Conservation (phyloP, 2,329 filamentous ascomycete species). For the Cadophora gregata region DNA sequence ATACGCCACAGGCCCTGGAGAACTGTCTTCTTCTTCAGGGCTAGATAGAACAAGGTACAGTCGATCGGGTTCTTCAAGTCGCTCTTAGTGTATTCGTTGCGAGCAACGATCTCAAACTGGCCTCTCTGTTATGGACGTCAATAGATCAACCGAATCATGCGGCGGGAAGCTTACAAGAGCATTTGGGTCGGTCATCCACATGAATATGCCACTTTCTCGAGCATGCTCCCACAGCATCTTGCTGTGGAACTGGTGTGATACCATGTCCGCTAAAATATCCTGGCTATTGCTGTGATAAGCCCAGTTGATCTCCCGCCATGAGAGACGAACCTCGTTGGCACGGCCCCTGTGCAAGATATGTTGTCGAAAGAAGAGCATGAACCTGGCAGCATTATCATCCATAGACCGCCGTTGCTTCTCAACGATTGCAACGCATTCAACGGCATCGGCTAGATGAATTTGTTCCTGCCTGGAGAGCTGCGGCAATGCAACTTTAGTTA, state of each 20-base stretch:
- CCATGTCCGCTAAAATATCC: conserved; percentile 86
- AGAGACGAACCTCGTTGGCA: conserved; percentile 69
- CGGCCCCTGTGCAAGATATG: conserved; percentile 73
- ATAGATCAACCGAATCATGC: background rate
- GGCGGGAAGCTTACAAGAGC: conserved; percentile 68
- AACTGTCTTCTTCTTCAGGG: conserved; percentile 87
- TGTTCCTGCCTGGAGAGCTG: conserved; percentile 86
- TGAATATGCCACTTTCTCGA: conserved; percentile 86
- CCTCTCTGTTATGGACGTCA: conserved; percentile 55
- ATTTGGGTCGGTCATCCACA: conserved; percentile 84
- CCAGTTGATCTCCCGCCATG: conserved; percentile 82
- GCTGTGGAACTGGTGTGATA: conserved; percentile 78
- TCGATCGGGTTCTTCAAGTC: conserved; percentile 90
- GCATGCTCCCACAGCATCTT: conserved; percentile 86
- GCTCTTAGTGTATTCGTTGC: conserved; percentile 89
- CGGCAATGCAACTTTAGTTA: conserved; percentile 76
- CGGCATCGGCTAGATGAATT: conserved; percentile 81
- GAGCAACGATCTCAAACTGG: conserved; percentile 89
- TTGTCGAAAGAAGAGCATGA: conserved; percentile 86
- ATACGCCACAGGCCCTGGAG: conserved; percentile 94
- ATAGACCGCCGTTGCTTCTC: conserved; percentile 88
- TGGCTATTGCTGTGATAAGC: conserved; percentile 86
- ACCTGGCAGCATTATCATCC: conserved; percentile 87
- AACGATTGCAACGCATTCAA: conserved; percentile 83
- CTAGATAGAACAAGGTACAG: conserved; percentile 90